Base-by-base conservation (phyloP, 805 yeast species). In the Kregervanrija pseudodelftensis region DNA sequence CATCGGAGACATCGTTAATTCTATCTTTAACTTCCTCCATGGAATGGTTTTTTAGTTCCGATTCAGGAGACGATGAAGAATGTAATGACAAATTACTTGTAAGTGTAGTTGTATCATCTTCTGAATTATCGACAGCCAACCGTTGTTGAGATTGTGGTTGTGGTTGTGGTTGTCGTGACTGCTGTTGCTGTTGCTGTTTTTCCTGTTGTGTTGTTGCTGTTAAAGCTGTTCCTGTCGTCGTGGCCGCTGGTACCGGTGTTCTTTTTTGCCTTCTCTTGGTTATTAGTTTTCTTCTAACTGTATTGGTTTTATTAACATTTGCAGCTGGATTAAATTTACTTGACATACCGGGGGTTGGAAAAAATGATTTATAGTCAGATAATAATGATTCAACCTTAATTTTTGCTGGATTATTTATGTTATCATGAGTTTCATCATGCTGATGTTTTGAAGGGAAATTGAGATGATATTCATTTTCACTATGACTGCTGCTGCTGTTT, bases 331-430 rank as follows among this genome's bases (percentile, higher is more conserved):
- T 22, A 22, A 22, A 22, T 22, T 22, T 22, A 12, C 34, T 37
- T 17, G 31, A 11, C 47, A 50, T 44, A 48, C 53, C 49, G 12
- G 61, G 61, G 42, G 58, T 56, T 16, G 61, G 61, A 41, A 58
- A 57, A 7, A 56, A 51, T 8, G 58, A 52, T 39, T 50, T 51
- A 32, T 53, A 56, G 32, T 57, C 60, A 3, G 57, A 46, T 15
- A 53, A 41, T 15, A 53, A 41, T 11, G 53, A 44, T 16, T 49
- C 50, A 15, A 49, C 49, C 36, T 50, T 48, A 15, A 47, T 48
- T 17, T 48, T 51, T 11, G 53, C 14, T 12, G 34, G 36, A 11
- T 17, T 34, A 17, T 36, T 14, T 33, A 32, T 30, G 5, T 17
- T 33, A 14, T 14, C 36, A 33, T 22, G 7, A 7, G 8, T 22